These are phyloP conservation scores for Ceratobasidium sp. DNA, from an alignment of 1,284 basidiomycete genomes.

Conservation along the genomic window DNA sequence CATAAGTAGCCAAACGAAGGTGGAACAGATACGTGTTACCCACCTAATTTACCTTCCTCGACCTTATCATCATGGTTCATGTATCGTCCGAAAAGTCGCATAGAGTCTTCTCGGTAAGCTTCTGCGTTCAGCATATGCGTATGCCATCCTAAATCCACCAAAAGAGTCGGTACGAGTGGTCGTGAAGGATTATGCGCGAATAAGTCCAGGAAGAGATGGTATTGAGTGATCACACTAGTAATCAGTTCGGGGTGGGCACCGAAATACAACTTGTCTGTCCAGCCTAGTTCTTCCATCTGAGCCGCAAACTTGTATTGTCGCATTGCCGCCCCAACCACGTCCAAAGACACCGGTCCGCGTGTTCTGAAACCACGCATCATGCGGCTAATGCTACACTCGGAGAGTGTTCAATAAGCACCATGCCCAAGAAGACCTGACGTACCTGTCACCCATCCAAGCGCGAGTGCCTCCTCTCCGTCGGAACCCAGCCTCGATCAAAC, in stretches of 20 bases:
- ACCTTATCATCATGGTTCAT: constrained; percentile 45
- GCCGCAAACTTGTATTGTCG: constrained; percentile 31
- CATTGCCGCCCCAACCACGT: constrained; percentile 26
- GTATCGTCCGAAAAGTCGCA: constrained; percentile 32
- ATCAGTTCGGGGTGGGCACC: constrained; percentile 24
- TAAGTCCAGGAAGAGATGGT: constrained; percentile 42
- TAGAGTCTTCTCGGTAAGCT: constrained; percentile 31
- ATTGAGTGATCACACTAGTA: constrained; percentile 25
- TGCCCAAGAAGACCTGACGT: background rate
- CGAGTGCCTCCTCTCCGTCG: constrained; percentile 24
- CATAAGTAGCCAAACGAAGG: background rate
- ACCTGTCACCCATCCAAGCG: constrained; percentile 40
- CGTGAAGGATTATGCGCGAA: constrained; percentile 21
- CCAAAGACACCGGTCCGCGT: constrained; percentile 9
- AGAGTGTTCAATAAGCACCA: background rate
- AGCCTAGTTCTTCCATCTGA: constrained; percentile 37
- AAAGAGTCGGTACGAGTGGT: constrained; percentile 41
- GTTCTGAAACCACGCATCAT: constrained; percentile 31
- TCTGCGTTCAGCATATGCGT: constrained; percentile 44
- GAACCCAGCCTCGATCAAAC: constrained; percentile 36
- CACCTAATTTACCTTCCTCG: constrained; percentile 40
- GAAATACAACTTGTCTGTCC: constrained; percentile 33
- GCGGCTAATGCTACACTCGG: constrained; percentile 19
- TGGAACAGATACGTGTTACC: background rate
- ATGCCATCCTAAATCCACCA: constrained; percentile 45